Base-by-base conservation (phyloP, 768 basidiomycete species). In the Pulveroboletus ravenelii region DNA sequence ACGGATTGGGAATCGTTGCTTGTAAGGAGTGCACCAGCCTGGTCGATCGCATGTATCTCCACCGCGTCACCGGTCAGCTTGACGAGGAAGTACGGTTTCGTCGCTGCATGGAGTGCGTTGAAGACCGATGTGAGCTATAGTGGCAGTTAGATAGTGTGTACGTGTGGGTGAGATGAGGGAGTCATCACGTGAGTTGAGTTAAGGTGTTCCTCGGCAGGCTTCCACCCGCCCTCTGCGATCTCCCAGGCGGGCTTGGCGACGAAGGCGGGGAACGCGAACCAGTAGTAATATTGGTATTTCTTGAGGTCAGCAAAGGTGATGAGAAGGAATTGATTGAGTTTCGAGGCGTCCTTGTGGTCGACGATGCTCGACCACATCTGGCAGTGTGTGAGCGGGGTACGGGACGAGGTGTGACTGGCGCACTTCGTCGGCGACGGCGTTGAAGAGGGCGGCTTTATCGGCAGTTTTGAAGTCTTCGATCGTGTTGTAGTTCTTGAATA, bases 241-340 rank as follows among this genome's bases (percentile, higher is more conserved):
- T 90, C 85, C 94, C 94, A 97, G 6, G 87, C 81, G 7, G 96
- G 93, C 58, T 90, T 92, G 18, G 89, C 75, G 0, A 86, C 85
- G 56, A 97, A 85, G 0, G 94, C 92, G 2, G 96, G 95, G 67
- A 97, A 96, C 0, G 89, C 88, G 62, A 97, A 97, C 96, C 95
- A 99, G 70, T 97, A 97, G 62, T 86, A 93, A 65, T 93, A 98
- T 58, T 86, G 87, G 75, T 96, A 97, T 68, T 94, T 97, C 78
- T 98, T 99, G 59, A 99, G 83, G 69, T 99, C 96, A 1, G 96
- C 91, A 59, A 85, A 98, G 0, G 93, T 93, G 59, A 99, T 87
- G 45, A 96, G 74, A 18, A 98, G 75, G 72, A 97, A 97, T 5
- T 78, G 78, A 48, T 79, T 88, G 36, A 97, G 74, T 12, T 75